These are phyloP conservation scores for Balakata baccata DNA, from an alignment of 345 rosid species.

Conservation along the genomic window DNA sequence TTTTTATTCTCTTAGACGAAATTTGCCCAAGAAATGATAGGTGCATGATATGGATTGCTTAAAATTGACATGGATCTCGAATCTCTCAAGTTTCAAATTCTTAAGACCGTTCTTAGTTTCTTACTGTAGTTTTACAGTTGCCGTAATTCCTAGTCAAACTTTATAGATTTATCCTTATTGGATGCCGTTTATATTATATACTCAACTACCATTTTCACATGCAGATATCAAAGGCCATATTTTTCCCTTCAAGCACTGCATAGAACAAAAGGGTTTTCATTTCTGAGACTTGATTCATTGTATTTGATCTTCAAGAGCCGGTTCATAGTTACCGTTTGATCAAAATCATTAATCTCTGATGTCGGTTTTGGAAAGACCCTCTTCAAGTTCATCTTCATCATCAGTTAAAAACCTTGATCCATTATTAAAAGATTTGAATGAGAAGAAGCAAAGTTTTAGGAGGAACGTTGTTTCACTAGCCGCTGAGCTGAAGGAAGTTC, in stretches of 20 bases:
- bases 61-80: conserved; percentile 10
- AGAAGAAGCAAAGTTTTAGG: conserved; percentile 83
- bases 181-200: conserved; percentile 24
- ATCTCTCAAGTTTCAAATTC: conserved; percentile 11
- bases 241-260: conserved; percentile 23
- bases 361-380: conserved; percentile 36
- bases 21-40: conserved; percentile 6
- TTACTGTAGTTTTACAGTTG: not conserved
- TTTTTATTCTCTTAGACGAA: conserved; percentile 16
- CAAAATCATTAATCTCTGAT: conserved; percentile 23
- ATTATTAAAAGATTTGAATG: conserved; percentile 73
- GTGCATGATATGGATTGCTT: not conserved
- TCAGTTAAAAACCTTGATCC: conserved; percentile 61
- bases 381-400: conserved; percentile 13
- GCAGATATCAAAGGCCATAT: conserved; percentile 32
- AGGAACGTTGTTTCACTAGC: conserved; percentile 83
- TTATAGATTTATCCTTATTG: not conserved
- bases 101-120: not conserved
- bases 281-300: not conserved
- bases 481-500: conserved; percentile 73
- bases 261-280: not conserved
- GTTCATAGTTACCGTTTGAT: conserved; percentile 12
- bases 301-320: conserved; percentile 9
- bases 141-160: not conserved
- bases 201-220: conserved; percentile 40